These are phyloP conservation scores for Solanum virginianum DNA, from an alignment of 257 asterid genomes.

Conservation along the genomic window DNA sequence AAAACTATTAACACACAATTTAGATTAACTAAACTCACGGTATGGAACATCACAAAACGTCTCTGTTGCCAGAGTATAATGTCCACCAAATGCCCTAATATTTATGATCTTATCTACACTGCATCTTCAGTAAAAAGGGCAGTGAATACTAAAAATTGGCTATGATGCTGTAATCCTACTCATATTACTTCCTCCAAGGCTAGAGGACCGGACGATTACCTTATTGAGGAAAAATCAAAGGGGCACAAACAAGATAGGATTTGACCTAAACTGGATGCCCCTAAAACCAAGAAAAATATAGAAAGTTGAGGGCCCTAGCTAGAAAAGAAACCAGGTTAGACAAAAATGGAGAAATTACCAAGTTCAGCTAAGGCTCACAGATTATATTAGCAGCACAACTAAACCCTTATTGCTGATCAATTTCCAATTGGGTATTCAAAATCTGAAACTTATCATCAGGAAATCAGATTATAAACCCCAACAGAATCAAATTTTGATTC, in stretches of 20 bases:
- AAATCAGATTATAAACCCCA: neutral
- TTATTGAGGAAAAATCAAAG: neutral
- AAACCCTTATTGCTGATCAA: neutral
- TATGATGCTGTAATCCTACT: neutral
- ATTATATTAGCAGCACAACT: neutral
- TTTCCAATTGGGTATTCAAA: neutral
- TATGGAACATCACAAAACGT: neutral
- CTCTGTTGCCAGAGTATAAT: neutral
- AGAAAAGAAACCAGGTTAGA: neutral
- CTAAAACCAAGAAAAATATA: neutral
- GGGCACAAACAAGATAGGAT: neutral
- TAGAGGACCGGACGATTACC: neutral
- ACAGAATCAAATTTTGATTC: neutral
- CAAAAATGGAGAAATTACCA: neutral
- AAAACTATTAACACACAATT: neutral
- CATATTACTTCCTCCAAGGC: neutral
- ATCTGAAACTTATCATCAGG: neutral
- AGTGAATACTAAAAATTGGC: neutral
- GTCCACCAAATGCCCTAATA: neutral
- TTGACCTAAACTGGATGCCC: neutral
- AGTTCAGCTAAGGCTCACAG: neutral
- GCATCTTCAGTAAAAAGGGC: neutral
- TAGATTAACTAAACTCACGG: neutral
- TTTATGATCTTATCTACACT: neutral
- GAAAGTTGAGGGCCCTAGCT: neutral